These are phyloP conservation scores for Chaetomium globosum DNA, from an alignment of 2,329 filamentous ascomycete species.

Conservation along the genomic window DNA sequence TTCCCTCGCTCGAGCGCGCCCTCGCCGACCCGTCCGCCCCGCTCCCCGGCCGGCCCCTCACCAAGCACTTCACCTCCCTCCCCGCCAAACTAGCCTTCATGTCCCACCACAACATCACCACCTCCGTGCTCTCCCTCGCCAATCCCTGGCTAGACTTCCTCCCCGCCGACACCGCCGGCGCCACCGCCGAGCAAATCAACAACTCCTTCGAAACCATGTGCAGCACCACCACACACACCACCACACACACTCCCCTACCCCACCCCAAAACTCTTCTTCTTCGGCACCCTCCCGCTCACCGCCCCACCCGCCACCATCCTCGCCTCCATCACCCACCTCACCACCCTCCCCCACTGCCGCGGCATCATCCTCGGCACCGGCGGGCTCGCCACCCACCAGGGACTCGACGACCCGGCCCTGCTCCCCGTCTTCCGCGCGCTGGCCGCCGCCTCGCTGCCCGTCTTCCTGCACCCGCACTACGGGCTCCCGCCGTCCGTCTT, in stretches of 20 bases:
- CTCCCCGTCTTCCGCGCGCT: constrained; percentile 73
- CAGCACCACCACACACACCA: constrained; percentile 68
- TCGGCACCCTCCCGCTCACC: constrained; percentile 78
- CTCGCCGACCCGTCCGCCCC: constrained; percentile 56
- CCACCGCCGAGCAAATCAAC: constrained; percentile 71
- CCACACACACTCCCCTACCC: constrained; percentile 50
- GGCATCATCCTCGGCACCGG: constrained; percentile 89
- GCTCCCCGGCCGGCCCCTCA: constrained; percentile 78
- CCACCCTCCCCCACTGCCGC: constrained; percentile 66
- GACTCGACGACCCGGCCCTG: constrained; percentile 75
- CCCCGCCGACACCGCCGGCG: constrained; percentile 59
- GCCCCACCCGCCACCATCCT: constrained; percentile 66
- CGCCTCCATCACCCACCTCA: constrained; percentile 51
- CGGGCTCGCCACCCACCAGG: constrained; percentile 66
- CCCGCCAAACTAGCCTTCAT: constrained; percentile 83
- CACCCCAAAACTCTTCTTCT: constrained; percentile 61
- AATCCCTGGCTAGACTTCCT: constrained; percentile 96
- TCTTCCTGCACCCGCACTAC: constrained; percentile 93
- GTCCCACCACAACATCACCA: constrained; percentile 78
- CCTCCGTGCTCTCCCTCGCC: constrained; percentile 83
- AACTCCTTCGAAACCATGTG: constrained; percentile 76
- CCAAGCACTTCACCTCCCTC: constrained; percentile 79
- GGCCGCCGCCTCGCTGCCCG: constrained; percentile 62
- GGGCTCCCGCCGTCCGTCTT: constrained; percentile 80
- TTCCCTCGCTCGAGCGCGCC: constrained; percentile 40